Percentiles rank a stretch among this genome's conserved stretches.
Conservation (phyloP, 164 flowering plant genomes). For the Aristolochia californica region DNA sequence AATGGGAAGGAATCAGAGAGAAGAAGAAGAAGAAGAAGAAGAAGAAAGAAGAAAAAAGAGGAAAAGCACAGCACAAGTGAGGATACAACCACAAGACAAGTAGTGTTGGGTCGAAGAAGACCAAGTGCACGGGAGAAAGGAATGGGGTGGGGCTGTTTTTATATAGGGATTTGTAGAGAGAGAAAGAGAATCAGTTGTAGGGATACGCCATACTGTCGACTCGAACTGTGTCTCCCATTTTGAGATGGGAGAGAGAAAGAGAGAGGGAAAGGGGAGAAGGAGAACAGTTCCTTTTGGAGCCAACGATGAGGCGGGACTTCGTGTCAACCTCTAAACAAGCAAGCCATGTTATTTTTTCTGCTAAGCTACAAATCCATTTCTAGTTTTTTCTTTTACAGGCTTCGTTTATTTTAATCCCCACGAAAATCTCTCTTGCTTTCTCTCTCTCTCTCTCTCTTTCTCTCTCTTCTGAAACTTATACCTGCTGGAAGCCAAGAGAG, state of each 20-base stretch:
- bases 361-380: neutral
- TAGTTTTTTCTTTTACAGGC: neutral
- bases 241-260: slow-evolving; percentile 25
- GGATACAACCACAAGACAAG: neutral
- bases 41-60: neutral
- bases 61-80: neutral
- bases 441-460: neutral
- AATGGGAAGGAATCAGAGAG: slow-evolving; percentile 1
- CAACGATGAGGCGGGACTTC: slow-evolving; percentile 22
- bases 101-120: slow-evolving; percentile 21
- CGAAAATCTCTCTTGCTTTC: neutral
- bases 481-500: neutral
- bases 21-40: slow-evolving; percentile 3
- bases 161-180: slow-evolving; percentile 8
- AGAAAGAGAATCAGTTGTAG: slow-evolving; percentile 9
- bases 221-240: slow-evolving; percentile 18
- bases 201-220: slow-evolving; percentile 34
- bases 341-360: slow-evolving; percentile 27
- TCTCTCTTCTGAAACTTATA: neutral
- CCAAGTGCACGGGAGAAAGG: slow-evolving; percentile 22
- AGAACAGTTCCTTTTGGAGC: slow-evolving; percentile 15
- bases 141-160: slow-evolving; percentile 10
- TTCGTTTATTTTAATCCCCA: neutral
- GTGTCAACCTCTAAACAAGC: slow-evolving; percentile 30
- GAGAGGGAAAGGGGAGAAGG: no score